Base-by-base conservation (phyloP, 1,284 basidiomycete species). In the Trichosporon inkin region DNA sequence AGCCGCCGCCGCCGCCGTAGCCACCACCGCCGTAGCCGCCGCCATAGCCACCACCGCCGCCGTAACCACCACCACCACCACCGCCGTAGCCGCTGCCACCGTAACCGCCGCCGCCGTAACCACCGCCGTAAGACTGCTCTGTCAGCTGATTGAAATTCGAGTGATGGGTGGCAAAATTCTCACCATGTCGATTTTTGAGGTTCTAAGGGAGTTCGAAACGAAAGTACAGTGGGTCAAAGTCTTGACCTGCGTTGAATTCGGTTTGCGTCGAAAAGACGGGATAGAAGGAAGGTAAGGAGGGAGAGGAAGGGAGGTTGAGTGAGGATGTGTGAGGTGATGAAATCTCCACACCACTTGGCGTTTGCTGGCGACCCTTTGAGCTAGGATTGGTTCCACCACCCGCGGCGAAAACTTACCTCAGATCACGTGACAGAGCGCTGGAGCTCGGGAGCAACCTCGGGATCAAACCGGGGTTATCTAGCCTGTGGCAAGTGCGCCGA, bases 1-100 rank as follows among this genome's bases (percentile, higher is more conserved):
- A 63, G 53, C 57, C 66, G 58, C 62, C 63, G 55, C 67, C 67
- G 35, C 61, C 60, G 38, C 58, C 55, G 37, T 35, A 34, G 37
- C 57, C 59, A 56, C 66, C 67, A 10, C 83, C 81, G 13, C 82
- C 78, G 8, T 81, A 79, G 39, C 81, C 80, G 34, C 81, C 62
- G 47, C 72, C 70, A 53, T 67, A 67, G 20, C 71, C 68, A 52
- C 57, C 65, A 49, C 67, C 67, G 24, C 64, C 65, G 57, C 62
- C 60, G 32, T 61, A 57, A 51, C 68, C 28, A 32, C 28, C 28
- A 8, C 28, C 28, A 8, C 28, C 28, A 8, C 28, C 80, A 8
- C 28, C 28, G 37, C 81, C 80, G 7, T 81, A 67, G 38, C 68
- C 65, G 54, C 71, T 70, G 38, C 71, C 68, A 52, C 71, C 60